Evolutionary conservation across 129 eudicot genomes (phyloP).

Genomic region (Cynara cardunculus): DNA sequence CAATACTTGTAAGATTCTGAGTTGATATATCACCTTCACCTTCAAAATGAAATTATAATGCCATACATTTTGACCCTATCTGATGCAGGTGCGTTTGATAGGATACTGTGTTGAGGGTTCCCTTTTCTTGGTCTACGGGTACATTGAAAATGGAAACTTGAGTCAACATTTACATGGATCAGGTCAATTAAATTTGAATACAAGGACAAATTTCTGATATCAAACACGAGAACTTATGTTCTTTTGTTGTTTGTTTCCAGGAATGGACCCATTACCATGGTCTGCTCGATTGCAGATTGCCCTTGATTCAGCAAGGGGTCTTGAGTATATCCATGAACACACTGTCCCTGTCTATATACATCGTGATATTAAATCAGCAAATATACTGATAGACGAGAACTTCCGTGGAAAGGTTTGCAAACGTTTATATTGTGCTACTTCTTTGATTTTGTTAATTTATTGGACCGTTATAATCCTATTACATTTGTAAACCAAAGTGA

Average conservation of each 20-base stretch:
- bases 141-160: conserved; percentile 85
- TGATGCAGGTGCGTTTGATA: conserved; percentile 84
- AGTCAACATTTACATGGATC: conserved; percentile 88
- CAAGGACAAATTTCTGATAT: not conserved
- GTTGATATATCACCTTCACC: not conserved
- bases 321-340: conserved; percentile 94
- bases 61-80: conserved; percentile 1
- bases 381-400: conserved; percentile 88
- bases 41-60: conserved; percentile 3
- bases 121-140: conserved; percentile 86
- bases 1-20: not conserved
- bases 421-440: not conserved
- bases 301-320: conserved; percentile 95
- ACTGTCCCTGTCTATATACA: conserved; percentile 95
- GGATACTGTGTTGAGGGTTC: conserved; percentile 95
- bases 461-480: not conserved
- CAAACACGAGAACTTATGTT: not conserved
- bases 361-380: conserved; percentile 96
- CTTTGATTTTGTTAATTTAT: not conserved
- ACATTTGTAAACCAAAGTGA: not conserved
- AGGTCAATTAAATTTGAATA: conserved; percentile 37
- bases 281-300: conserved; percentile 89
- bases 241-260: conserved; percentile 32
- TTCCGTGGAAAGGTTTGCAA: conserved; percentile 72
- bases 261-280: conserved; percentile 74